Conservation (phyloP, 2,329 filamentous ascomycete genomes). For the Fusarium burgessii region DNA sequence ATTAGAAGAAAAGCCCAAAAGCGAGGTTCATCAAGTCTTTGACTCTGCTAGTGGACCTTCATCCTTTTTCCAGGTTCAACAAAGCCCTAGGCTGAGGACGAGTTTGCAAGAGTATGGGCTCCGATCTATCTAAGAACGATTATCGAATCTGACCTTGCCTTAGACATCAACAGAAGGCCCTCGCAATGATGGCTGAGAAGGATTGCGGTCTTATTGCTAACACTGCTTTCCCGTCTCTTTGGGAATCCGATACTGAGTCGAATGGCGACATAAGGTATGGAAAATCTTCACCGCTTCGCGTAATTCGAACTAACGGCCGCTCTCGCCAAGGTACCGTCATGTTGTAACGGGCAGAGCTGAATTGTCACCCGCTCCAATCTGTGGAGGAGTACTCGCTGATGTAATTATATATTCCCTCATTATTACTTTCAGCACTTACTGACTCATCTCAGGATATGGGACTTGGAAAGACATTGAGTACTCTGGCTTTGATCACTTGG, state of each 20-base stretch:
- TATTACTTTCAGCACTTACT: fast-evolving
- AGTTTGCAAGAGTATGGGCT: background rate
- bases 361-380: fast-evolving
- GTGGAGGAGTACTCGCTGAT: background rate
- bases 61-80: background rate
- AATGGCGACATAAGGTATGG: background rate
- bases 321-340: background rate
- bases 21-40: background rate
- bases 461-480: background rate
- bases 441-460: background rate
- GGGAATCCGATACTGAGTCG: background rate
- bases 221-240: fast-evolving
- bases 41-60: background rate
- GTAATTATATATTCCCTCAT: background rate
- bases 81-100: background rate
- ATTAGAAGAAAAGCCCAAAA: background rate
- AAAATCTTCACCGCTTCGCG: fast-evolving
- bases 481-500: background rate
- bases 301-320: background rate
- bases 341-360: background rate
- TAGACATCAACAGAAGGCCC: background rate
- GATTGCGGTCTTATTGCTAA: background rate
- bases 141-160: fast-evolving
- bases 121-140: background rate
- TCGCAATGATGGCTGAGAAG: background rate